Evolutionary conservation across 768 basidiomycete genomes (phyloP).

Genomic region (Astraeus odoratus): DNA sequence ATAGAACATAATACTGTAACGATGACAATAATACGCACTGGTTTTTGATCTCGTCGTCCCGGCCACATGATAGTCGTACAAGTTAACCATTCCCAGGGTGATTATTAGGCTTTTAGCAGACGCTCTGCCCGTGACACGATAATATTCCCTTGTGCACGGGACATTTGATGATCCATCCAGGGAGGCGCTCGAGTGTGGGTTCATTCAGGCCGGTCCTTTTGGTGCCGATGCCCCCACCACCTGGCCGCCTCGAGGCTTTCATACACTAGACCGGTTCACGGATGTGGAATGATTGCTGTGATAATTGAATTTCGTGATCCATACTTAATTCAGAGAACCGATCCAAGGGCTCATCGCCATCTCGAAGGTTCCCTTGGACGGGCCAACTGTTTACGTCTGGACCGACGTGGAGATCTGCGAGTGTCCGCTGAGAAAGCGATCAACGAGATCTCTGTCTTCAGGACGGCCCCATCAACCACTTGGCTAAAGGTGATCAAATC

Average conservation of each 20-base stretch:
- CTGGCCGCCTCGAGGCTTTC: slow-evolving; percentile 4
- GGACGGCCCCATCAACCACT: not conserved
- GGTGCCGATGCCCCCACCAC: not conserved
- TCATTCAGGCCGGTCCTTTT: not conserved
- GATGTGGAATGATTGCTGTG: not conserved
- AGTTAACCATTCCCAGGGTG: not conserved
- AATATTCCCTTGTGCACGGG: not conserved
- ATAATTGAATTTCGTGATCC: not conserved
- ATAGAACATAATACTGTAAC: too few species aligned
- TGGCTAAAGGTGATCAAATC: slow-evolving; percentile 8
- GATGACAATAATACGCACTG: too few species aligned
- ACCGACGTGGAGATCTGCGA: slow-evolving; percentile 9
- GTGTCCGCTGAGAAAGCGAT: slow-evolving; percentile 1
- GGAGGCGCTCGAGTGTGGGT: not conserved
- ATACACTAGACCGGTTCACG: slow-evolving; percentile 1
- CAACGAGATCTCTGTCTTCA: not conserved
- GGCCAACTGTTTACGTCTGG: slow-evolving; percentile 8
- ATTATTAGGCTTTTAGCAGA: not conserved
- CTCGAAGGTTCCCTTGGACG: slow-evolving; percentile 2
- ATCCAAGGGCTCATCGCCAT: not conserved
- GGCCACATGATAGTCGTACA: too few species aligned
- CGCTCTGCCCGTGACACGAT: not conserved
- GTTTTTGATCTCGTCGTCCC: too few species aligned
- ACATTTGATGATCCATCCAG: not conserved
- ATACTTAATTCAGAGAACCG: not conserved